Percentiles rank a stretch among this genome's conserved stretches.
These are phyloP conservation scores for Dryas drummondii DNA, from an alignment of 306 rosid genomes.

Conservation along the genomic window DNA sequence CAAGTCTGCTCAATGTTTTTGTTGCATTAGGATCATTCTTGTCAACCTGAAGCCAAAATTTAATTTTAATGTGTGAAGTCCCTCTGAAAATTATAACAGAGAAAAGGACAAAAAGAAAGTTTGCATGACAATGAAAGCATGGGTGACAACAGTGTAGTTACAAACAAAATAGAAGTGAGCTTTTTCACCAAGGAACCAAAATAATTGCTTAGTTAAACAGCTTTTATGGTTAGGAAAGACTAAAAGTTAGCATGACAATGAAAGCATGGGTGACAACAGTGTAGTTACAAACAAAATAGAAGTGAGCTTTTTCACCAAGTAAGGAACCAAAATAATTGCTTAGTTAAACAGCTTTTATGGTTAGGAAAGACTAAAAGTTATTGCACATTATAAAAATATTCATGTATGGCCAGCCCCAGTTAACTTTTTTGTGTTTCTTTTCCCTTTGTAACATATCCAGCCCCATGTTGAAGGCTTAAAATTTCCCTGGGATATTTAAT, in stretches of 20 bases:
- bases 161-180: not conserved
- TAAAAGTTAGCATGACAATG: not conserved
- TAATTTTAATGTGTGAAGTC: not conserved
- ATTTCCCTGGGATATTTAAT: too few relatives aligned
- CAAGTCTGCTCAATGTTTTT: constrained; percentile 78
- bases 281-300: too few relatives aligned
- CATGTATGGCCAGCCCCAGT: too few relatives aligned
- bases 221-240: not conserved
- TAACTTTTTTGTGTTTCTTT: too few relatives aligned
- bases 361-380: not conserved
- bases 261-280: not conserved
- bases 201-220: not conserved
- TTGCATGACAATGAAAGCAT: constrained; percentile 1
- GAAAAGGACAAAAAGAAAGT: not conserved
- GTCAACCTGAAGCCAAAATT: constrained; percentile 60
- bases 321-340: not conserved
- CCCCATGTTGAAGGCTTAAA: too few relatives aligned
- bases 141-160: not conserved
- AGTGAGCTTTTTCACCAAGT: not conserved
- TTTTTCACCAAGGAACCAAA: not conserved
- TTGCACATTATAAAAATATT: not conserved
- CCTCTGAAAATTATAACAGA: not conserved
- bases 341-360: not conserved
- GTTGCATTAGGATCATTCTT: constrained; percentile 78
- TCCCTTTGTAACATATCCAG: too few relatives aligned